A percentile compares a stretch with the other conserved stretches of the same genome.
phyloP scores from a whole-genome alignment of 73 alveolate species.

The Urostyla sp. region DNA sequence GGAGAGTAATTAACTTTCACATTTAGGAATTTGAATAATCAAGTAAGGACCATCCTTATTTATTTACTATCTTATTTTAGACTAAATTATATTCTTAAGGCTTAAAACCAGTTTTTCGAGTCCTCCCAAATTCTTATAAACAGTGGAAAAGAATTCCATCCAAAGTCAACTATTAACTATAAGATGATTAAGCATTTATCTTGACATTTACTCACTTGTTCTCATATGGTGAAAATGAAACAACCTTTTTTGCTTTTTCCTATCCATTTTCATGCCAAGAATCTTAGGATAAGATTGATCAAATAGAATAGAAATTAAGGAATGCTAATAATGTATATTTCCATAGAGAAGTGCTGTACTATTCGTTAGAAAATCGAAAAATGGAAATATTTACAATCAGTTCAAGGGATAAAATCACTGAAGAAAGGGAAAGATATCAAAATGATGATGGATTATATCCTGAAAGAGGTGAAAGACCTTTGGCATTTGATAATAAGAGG shows the following conservation, averaged over 20 bases:
- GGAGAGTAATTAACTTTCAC: constrained; percentile 62
- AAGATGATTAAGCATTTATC: constrained; percentile 35
- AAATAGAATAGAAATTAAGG: constrained; percentile 24
- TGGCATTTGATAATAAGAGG: constrained; percentile 40
- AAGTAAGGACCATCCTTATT: constrained; percentile 24
- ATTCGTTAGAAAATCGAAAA: constrained; percentile 71
- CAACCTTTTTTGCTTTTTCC: constrained; percentile 75
- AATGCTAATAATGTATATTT: constrained; percentile 61
- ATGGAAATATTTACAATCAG: constrained; percentile 80
- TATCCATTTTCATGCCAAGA: constrained; percentile 82
- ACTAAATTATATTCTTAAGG: constrained; percentile 59
- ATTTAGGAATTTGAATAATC: constrained; percentile 75
- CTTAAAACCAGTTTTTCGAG: constrained; percentile 64
- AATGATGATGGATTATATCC: constrained; percentile 56
- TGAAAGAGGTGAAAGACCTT: constrained; percentile 49
- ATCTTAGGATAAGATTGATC: constrained; percentile 60
- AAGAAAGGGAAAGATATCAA: constrained; percentile 57
- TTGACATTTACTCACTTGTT: constrained; percentile 54
- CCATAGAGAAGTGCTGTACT: constrained; percentile 76
- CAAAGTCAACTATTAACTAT: constrained; percentile 44
- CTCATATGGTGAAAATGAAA: constrained; percentile 44
- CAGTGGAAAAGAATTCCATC: constrained; percentile 73
- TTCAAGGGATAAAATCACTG: constrained; percentile 70
- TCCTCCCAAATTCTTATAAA: constrained; percentile 45
- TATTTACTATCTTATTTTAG: constrained; percentile 32